Percentiles rank a stretch among this genome's conserved stretches.
phyloP scores from a whole-genome alignment of 1,284 basidiomycete genomes.

The Trametes polyzona region DNA sequence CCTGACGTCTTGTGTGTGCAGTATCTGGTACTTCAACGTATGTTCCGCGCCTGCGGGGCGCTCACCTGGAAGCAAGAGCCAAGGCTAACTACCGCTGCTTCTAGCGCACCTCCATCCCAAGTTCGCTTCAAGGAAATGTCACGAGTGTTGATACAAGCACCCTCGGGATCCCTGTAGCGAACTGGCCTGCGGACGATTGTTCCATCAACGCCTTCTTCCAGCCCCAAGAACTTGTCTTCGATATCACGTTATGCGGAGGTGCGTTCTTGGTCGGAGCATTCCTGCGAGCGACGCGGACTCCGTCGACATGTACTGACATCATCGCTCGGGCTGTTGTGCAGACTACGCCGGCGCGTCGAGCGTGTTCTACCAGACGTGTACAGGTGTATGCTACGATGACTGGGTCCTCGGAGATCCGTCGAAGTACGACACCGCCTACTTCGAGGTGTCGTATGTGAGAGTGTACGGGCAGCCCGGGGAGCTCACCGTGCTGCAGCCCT shows the following conservation, averaged over 20 bases:
- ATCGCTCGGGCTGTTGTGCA: conserved; percentile 12
- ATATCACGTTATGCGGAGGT: conserved; percentile 80
- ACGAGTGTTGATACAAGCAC: conserved; percentile 63
- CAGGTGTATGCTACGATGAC: conserved; percentile 70
- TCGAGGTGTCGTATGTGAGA: conserved; percentile 68
- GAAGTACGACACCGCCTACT: conserved; percentile 74
- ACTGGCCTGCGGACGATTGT: conserved; percentile 67
- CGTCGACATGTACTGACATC: conserved; percentile 12
- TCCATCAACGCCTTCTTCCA: conserved; percentile 63
- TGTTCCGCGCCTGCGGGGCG: conserved; percentile 26
- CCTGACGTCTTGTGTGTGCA: conserved; percentile 29
- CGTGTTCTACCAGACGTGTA: conserved; percentile 67
- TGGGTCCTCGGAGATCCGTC: conserved; percentile 72
- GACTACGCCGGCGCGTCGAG: conserved; percentile 44
- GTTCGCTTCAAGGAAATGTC: conserved; percentile 53
- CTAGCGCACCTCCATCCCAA: conserved; percentile 61
- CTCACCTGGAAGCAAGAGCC: background rate
- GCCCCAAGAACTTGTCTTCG: conserved; percentile 70
- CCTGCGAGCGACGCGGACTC: background rate
- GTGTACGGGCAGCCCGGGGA: conserved; percentile 48
- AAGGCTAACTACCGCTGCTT: conserved; percentile 2
- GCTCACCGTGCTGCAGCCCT: conserved; percentile 32
- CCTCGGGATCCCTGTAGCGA: conserved; percentile 70
- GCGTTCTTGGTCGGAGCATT: conserved; percentile 24
- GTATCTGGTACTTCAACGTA: conserved; percentile 78